Percentiles rank a stretch among this genome's conserved stretches.
phyloP scores from a whole-genome alignment of 306 rosid genomes.

The Oemleria cerasiformis region DNA sequence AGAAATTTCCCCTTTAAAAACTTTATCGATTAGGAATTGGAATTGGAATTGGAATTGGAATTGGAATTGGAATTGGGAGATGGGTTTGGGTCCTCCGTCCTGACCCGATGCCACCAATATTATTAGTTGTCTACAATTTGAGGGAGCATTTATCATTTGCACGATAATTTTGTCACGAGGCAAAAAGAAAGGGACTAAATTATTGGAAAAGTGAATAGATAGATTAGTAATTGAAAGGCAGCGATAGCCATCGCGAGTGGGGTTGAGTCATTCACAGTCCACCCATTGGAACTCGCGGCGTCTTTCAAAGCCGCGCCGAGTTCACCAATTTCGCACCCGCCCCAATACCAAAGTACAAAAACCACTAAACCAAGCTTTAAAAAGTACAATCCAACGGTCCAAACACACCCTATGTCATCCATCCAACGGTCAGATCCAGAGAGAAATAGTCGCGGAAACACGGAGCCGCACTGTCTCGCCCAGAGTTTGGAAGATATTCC shows the following conservation, averaged over 20 bases:
- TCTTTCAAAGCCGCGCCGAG: constrained; percentile 1
- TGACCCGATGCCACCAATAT: no score
- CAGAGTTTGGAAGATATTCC: constrained; percentile 55
- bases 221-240: not conserved
- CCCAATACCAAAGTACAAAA: not conserved
- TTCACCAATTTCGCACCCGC: not conserved
- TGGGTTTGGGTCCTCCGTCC: no score
- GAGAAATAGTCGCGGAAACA: constrained; percentile 46
- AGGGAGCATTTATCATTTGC: no score
- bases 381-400: constrained; percentile 9
- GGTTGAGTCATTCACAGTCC: not conserved
- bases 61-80: no score
- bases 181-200: not conserved
- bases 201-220: not conserved
- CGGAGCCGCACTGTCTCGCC: constrained; percentile 63
- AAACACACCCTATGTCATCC: not conserved
- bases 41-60: no score
- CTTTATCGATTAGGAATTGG: no score
- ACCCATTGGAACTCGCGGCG: not conserved
- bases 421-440: constrained; percentile 13
- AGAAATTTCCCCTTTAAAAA: no score
- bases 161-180: not conserved
- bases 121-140: no score
- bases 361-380: not conserved
- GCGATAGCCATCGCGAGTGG: not conserved